Conservation (phyloP, 2,329 filamentous ascomycete species). For the Teratosphaeria destructans region DNA sequence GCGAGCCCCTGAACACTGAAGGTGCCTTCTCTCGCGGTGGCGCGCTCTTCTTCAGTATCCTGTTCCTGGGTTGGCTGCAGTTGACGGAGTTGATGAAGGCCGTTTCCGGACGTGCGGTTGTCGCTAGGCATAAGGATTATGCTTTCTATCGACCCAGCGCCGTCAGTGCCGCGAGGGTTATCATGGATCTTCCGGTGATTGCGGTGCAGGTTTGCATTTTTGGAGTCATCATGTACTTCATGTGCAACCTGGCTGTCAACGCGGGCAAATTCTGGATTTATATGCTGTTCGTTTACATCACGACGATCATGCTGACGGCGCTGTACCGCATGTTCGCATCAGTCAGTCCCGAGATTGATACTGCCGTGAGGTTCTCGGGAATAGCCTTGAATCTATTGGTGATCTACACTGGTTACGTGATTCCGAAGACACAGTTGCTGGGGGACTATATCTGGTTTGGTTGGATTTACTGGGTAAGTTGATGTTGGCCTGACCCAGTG, state of each 20-base stretch:
- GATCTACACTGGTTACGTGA: constrained; percentile 58
- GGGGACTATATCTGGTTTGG: constrained; percentile 55
- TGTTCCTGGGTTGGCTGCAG: constrained; percentile 61
- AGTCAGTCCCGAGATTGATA: constrained; percentile 53
- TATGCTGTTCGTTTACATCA: constrained; percentile 53
- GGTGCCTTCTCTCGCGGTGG: constrained; percentile 56
- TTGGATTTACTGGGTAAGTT: constrained; percentile 40
- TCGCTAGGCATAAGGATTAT: constrained; percentile 56
- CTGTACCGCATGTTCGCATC: constrained; percentile 58
- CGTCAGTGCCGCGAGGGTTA: constrained; percentile 49
- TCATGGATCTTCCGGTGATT: constrained; percentile 54
- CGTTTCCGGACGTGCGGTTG: constrained; percentile 60
- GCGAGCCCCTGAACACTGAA: constrained; percentile 46
- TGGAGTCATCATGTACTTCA: constrained; percentile 55
- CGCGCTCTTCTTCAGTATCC: constrained; percentile 54
- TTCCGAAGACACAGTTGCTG: constrained; percentile 52
- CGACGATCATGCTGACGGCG: constrained; percentile 51
- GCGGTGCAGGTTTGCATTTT: constrained; percentile 50
- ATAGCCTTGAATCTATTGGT: constrained; percentile 52
- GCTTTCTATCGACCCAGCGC: constrained; percentile 61
- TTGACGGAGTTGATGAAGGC: constrained; percentile 70
- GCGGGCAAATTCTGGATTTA: constrained; percentile 58
- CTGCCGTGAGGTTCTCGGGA: constrained; percentile 55
- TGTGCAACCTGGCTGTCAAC: constrained; percentile 47
- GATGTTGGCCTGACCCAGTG: background rate